Percentiles rank a stretch among this genome's conserved stretches.
phyloP scores from a whole-genome alignment of 768 basidiomycete species.

The Auricularia cornea region DNA sequence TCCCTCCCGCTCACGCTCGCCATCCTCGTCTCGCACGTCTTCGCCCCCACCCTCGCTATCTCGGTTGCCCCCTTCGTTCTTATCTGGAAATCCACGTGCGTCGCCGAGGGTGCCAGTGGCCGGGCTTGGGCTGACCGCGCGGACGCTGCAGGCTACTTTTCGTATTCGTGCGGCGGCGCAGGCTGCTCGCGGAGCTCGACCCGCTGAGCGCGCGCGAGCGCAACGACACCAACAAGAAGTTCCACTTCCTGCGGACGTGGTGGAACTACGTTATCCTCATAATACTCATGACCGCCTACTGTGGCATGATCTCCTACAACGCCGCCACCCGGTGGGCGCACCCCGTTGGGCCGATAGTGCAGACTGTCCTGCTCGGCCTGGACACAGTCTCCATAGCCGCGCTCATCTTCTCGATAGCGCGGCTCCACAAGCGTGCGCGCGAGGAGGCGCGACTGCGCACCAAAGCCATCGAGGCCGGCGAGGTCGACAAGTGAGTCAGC shows the following conservation, averaged over 20 bases:
- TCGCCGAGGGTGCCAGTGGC: too few relatives aligned
- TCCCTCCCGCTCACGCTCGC: background rate
- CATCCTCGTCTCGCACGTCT: background rate
- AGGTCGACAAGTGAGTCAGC: background rate
- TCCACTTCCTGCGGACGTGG: background rate
- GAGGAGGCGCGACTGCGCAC: background rate
- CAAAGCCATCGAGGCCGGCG: background rate
- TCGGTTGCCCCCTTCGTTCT: background rate
- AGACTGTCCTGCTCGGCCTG: background rate
- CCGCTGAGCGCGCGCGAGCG: background rate
- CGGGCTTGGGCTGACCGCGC: background rate
- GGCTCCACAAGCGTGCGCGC: background rate
- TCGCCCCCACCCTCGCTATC: background rate
- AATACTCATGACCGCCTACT: background rate
- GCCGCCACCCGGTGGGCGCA: background rate
- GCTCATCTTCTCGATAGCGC: background rate
- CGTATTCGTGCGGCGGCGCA: background rate
- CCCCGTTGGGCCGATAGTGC: background rate
- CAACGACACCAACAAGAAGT: slow-evolving; percentile 1
- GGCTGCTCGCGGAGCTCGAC: background rate
- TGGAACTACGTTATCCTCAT: background rate
- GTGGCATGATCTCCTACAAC: slow-evolving; percentile 1
- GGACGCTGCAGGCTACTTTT: background rate
- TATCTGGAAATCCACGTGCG: background rate
- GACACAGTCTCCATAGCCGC: background rate